A percentile compares a stretch with the other conserved stretches of the same genome.
Conservation (phyloP, 169 alveolate genomes). For the Plasmodium fragile region DNA sequence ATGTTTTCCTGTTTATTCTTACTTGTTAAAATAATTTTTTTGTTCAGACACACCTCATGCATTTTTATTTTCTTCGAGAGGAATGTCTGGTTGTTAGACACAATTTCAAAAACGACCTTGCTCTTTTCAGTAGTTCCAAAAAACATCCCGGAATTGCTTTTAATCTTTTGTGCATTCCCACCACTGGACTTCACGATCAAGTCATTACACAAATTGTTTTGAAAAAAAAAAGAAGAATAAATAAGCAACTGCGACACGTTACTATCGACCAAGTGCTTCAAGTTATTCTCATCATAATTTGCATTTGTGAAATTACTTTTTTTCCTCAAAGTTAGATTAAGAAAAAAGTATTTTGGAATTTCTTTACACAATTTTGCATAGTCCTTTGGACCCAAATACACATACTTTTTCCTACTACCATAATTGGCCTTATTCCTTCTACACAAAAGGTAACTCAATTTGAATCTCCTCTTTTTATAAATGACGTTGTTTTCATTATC, state of each 20-base stretch:
- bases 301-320: conserved; percentile 11
- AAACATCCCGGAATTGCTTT: conserved; percentile 21
- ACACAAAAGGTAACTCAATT: conserved; percentile 18
- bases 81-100: conserved; percentile 10
- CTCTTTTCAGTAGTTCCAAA: conserved; percentile 33
- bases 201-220: conserved; percentile 50
- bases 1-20: conserved; percentile 42
- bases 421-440: not conserved
- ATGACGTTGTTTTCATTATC: conserved; percentile 44
- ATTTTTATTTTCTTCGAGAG: conserved; percentile 36
- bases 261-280: conserved; percentile 52
- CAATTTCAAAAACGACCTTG: conserved; percentile 30
- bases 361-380: conserved; percentile 40
- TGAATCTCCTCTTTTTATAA: conserved; percentile 41
- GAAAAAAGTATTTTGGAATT: conserved; percentile 24
- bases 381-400: conserved; percentile 17
- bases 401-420: not conserved
- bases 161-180: conserved; percentile 17
- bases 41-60: conserved; percentile 49
- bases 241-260: conserved; percentile 38
- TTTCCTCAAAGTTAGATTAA: conserved; percentile 8
- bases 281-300: conserved; percentile 20
- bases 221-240: conserved; percentile 31
- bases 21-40: conserved; percentile 37
- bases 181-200: conserved; percentile 23